A percentile compares a stretch with the other conserved stretches of the same genome.
These are phyloP conservation scores for Noccaea bulbosa DNA, from an alignment of 345 rosid species.

Conservation along the genomic window DNA sequence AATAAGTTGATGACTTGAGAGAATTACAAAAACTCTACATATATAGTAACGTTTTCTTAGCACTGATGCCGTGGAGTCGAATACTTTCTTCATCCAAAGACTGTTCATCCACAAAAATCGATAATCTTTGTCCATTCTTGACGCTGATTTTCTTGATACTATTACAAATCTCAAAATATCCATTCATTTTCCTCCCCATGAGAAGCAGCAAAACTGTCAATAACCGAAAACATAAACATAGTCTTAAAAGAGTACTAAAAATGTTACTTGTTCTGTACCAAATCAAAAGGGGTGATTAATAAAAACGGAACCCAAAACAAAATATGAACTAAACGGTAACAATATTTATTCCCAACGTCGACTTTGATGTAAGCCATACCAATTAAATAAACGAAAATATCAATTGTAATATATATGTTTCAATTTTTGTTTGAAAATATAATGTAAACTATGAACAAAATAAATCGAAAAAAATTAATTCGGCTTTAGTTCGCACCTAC, in stretches of 20 bases:
- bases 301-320: too few relatives aligned
- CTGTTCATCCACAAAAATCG: not conserved
- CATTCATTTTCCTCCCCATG: not conserved
- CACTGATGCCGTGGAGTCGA: not conserved
- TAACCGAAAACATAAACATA: not conserved
- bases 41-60: not conserved
- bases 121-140: not conserved
- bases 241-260: not conserved
- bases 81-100: not conserved
- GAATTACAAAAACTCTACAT: not conserved
- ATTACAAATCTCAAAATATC: not conserved
- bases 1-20: not conserved
- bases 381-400: not conserved
- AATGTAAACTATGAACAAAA: too few relatives aligned
- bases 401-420: not conserved
- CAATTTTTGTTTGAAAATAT: too few relatives aligned
- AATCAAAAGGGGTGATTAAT: too few relatives aligned
- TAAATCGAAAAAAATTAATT: too few relatives aligned
- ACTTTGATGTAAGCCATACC: too few relatives aligned
- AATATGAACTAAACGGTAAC: too few relatives aligned
- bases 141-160: not conserved
- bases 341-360: too few relatives aligned
- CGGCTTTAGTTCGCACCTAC: not conserved
- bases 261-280: not conserved
- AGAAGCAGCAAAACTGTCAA: not conserved